Evolutionary conservation across 2,329 filamentous ascomycete species (phyloP), one percentile per base, ranked within the genome.

Genomic region (Raffaelea albimanens): DNA sequence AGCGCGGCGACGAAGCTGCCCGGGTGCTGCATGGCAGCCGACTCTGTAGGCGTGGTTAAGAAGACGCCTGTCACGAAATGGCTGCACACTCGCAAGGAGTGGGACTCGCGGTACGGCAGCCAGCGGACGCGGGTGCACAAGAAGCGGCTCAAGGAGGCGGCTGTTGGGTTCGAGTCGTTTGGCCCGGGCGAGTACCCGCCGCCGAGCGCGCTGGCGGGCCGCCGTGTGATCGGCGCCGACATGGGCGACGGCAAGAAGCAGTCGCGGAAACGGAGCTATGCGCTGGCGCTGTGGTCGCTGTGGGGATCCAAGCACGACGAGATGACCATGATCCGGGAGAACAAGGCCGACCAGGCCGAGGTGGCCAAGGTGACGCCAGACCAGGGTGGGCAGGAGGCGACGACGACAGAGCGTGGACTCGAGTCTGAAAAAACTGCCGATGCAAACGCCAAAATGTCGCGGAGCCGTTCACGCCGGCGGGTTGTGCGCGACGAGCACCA

Each of bases 291-390:
- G 54, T 97, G 91, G 91, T 85, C 82, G 44, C 71, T 83, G 1
- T 94, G 89, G 85, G 89, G 87, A 14, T 90, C 84, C 41, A 94
- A 86, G 61, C 88, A 96, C 59, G 93, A 97, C 60, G 78, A 91
- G 62, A 73, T 73, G 52, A 85, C 85, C 0, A 73, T 94, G 3
- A 67, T 71, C 42, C 68, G 78, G 3, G 78, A 82, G 59, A 62
- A 75, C 45, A 71, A 73, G 53, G 72, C 72, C 1, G 70, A 29
- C 25, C 25, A 29, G 25, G 25, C 25, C 25, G 25, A 29, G 13
- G 25, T 29, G 25, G 25, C 25, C 25, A 29, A 13, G 7, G 25
- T 13, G 7, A 13, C 25, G 7, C 7, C 25, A 29, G 25, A 13
- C 25, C 25, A 7, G 13, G 25, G 25, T 29, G 25, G 7, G 25